These are phyloP conservation scores for Cystoisospora suis DNA, from an alignment of 169 alveolate genomes.

Conservation along the genomic window DNA sequence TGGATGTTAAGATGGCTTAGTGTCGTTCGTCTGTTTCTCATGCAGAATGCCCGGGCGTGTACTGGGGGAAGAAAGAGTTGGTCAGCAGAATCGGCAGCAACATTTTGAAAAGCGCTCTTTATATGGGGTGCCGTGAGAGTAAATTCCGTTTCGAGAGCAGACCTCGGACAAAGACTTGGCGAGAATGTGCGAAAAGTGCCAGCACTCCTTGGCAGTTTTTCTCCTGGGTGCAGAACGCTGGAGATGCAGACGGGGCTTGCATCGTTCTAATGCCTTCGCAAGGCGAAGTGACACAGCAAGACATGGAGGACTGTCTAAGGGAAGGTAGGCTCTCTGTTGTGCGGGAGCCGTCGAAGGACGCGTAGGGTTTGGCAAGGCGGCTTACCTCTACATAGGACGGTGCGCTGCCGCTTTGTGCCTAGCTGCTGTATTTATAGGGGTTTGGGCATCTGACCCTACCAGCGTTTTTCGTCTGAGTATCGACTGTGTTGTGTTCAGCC, in stretches of 20 bases:
- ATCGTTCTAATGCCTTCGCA: background rate
- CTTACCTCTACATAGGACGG: background rate
- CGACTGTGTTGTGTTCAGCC: background rate
- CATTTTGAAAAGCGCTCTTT: background rate
- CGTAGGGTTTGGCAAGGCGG: background rate
- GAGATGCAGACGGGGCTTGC: background rate
- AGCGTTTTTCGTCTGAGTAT: background rate
- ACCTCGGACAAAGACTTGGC: slow-evolving; percentile 37
- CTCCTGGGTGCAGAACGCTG: slow-evolving; percentile 11
- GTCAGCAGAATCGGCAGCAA: background rate
- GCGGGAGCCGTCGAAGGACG: background rate
- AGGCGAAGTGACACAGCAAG: background rate
- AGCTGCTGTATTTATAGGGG: background rate
- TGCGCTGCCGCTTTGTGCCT: background rate
- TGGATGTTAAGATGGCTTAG: no score
- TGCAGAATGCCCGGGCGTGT: slow-evolving; percentile 11
- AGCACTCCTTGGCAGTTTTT: background rate
- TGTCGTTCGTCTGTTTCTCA: background rate
- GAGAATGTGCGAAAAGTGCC: slow-evolving; percentile 17
- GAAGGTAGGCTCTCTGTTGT: slow-evolving; percentile 17
- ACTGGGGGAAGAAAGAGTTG: slow-evolving; percentile 47
- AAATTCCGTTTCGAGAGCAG: background rate
- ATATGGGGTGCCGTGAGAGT: background rate
- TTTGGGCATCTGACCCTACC: background rate
- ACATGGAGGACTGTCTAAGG: slow-evolving; percentile 13